phyloP scores from a whole-genome alignment of 257 asterid genomes.

The Asclepias syriaca region DNA sequence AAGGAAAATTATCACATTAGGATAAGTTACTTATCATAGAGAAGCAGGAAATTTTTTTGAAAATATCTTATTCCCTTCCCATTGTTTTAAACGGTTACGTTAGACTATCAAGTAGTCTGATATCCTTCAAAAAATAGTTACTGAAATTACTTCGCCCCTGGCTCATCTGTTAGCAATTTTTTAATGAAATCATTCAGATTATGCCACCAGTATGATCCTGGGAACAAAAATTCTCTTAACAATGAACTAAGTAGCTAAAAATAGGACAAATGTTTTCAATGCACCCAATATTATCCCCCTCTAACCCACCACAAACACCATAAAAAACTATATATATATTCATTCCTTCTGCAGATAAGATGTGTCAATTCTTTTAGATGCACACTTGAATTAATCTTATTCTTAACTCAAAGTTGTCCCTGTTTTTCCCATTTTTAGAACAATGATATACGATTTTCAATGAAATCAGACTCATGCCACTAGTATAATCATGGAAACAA shows the following conservation, averaged over 20 bases:
- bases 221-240: background rate
- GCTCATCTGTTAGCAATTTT: background rate
- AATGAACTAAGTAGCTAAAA: background rate
- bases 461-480: background rate
- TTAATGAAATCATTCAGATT: background rate
- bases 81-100: background rate
- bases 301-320: background rate
- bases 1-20: background rate
- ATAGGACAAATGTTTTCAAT: background rate
- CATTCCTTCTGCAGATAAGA: background rate
- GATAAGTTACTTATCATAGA: background rate
- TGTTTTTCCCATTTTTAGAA: background rate
- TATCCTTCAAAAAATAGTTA: background rate
- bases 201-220: background rate
- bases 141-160: background rate
- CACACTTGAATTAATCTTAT: background rate
- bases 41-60: background rate
- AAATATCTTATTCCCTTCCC: background rate
- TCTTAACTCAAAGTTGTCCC: background rate
- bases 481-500: background rate
- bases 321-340: background rate
- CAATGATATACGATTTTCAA: too few relatives aligned
- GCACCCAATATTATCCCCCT: background rate
- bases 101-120: background rate
- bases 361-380: background rate